Percentiles rank a stretch among this genome's conserved stretches.
These are phyloP conservation scores for Saprolegnia diclina DNA, from an alignment of 352 stramenopile genomes.

Conservation along the genomic window DNA sequence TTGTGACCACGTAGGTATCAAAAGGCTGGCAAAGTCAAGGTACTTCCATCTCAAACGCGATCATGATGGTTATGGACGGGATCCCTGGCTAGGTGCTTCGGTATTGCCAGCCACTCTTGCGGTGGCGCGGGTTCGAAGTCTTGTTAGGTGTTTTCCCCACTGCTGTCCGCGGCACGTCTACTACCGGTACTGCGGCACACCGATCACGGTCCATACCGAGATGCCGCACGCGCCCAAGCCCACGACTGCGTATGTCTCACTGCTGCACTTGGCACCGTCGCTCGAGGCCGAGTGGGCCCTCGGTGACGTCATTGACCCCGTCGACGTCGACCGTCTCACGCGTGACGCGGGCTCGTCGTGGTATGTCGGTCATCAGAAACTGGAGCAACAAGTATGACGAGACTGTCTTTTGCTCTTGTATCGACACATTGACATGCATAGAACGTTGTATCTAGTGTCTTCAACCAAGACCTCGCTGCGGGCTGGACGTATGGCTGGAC, in stretches of 20 bases:
- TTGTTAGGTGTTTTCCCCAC: slow-evolving; percentile 43
- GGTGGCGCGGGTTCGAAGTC: neutral
- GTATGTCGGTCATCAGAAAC: neutral
- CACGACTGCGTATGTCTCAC: neutral
- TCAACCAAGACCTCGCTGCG: slow-evolving; percentile 36
- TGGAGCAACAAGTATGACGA: neutral
- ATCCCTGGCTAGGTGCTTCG: slow-evolving; percentile 36
- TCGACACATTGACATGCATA: neutral
- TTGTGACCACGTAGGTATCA: slow-evolving; percentile 10
- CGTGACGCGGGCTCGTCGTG: neutral
- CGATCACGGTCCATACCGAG: neutral
- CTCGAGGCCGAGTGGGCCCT: neutral
- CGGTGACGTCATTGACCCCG: neutral
- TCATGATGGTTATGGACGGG: neutral
- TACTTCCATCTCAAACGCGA: slow-evolving; percentile 25
- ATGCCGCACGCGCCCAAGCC: neutral
- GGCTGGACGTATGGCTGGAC: slow-evolving; percentile 57
- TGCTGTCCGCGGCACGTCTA: slow-evolving; percentile 44
- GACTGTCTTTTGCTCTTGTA: neutral
- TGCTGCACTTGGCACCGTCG: neutral
- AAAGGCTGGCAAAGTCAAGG: slow-evolving; percentile 30
- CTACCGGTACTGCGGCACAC: slow-evolving; percentile 43
- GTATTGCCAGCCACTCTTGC: neutral
- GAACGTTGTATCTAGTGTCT: slow-evolving; percentile 23
- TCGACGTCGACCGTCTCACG: slow-evolving; percentile 1